Percentiles rank a stretch among this genome's conserved stretches.
Evolutionary conservation across 2,329 filamentous ascomycete species (phyloP).

Genomic region (Thelonectria blattea): DNA sequence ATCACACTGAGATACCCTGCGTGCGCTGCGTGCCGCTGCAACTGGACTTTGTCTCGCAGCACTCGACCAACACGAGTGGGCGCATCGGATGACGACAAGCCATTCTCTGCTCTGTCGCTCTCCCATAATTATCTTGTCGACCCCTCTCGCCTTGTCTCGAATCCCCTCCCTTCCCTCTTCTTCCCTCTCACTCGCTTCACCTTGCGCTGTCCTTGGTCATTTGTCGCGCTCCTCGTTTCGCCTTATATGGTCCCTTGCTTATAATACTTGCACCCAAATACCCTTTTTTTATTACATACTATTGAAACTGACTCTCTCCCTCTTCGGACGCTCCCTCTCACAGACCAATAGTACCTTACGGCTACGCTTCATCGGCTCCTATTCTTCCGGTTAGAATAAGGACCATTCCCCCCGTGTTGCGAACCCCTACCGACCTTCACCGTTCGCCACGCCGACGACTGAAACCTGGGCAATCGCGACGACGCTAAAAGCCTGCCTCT

Average conservation of each 20-base stretch:
- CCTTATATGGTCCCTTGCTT: constrained; percentile 17
- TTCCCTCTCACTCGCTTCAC: constrained; percentile 10
- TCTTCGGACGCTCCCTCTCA: constrained; percentile 19
- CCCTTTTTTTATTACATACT: neutral
- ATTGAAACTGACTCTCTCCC: constrained; percentile 18
- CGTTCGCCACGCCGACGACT: constrained; percentile 38
- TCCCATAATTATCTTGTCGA: constrained; percentile 16
- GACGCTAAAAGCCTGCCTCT: constrained; percentile 23
- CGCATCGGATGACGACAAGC: constrained; percentile 30
- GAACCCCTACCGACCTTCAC: constrained; percentile 35
- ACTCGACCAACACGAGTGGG: constrained; percentile 28
- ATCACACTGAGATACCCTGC: constrained; percentile 27
- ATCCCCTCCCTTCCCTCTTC: constrained; percentile 6
- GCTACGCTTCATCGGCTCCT: constrained; percentile 6
- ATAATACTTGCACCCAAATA: constrained; percentile 9
- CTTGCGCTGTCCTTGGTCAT: neutral
- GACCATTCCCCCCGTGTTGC: constrained; percentile 22
- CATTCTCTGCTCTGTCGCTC: neutral
- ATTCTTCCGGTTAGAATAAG: constrained; percentile 18
- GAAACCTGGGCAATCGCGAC: constrained; percentile 38
- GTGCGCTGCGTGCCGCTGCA: constrained; percentile 7
- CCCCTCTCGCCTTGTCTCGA: neutral
- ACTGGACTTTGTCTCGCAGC: constrained; percentile 9
- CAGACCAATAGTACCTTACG: constrained; percentile 8
- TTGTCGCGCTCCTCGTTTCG: constrained; percentile 20